phyloP scores from a whole-genome alignment of 768 basidiomycete genomes.

The Tylopilus sp. region DNA sequence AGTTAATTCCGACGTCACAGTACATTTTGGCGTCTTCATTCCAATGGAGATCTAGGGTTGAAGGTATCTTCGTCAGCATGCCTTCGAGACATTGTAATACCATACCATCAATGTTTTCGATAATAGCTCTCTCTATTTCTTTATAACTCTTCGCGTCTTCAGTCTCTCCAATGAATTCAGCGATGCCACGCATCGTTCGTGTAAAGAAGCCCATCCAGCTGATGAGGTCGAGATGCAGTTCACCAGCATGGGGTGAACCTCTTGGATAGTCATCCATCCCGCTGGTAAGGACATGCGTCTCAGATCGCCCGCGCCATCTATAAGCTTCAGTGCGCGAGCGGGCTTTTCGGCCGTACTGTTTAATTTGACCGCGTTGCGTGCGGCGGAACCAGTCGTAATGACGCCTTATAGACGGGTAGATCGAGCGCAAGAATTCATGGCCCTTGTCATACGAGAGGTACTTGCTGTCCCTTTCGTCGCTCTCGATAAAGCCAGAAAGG shows the following conservation, averaged over 20 bases:
- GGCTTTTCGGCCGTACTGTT: constrained; percentile 80
- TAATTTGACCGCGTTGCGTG: constrained; percentile 91
- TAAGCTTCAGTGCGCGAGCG: constrained; percentile 90
- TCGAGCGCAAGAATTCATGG: constrained; percentile 65
- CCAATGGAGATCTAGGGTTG: constrained; percentile 81
- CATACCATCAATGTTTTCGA: constrained; percentile 82
- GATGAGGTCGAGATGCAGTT: constrained; percentile 89
- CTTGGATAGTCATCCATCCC: constrained; percentile 98
- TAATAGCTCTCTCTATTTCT: constrained; percentile 75
- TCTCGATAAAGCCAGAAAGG: constrained; percentile 30
- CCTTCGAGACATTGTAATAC: not conserved
- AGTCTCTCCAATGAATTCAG: constrained; percentile 79
- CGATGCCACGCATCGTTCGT: constrained; percentile 88
- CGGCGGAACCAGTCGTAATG: constrained; percentile 97
- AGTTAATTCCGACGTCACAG: constrained; percentile 82
- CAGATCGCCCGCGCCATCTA: constrained; percentile 89
- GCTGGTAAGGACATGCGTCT: constrained; percentile 84
- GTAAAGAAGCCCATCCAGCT: constrained; percentile 98
- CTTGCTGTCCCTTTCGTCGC: constrained; percentile 39
- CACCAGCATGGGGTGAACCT: constrained; percentile 84
- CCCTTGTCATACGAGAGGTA: constrained; percentile 61
- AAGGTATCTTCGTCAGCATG: not conserved
- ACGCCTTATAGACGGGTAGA: constrained; percentile 80
- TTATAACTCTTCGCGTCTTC: constrained; percentile 78
- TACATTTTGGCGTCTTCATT: constrained; percentile 87